Evolutionary conservation across 192 early-diverging fungal species (phyloP).

Genomic region (Kappamyces sp.): DNA sequence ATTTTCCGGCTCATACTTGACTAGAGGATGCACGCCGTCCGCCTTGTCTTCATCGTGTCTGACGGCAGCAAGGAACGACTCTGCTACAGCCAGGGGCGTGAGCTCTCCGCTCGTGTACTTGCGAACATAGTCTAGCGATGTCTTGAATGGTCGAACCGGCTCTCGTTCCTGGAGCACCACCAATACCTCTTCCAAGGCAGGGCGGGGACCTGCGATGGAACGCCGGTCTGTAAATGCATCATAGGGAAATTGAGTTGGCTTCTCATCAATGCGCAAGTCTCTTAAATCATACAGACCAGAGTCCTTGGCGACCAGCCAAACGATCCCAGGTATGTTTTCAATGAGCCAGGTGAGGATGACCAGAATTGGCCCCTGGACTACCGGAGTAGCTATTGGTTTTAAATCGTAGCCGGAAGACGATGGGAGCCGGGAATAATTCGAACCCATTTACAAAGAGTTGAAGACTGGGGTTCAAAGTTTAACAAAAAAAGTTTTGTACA

Average conservation of each 20-base stretch:
- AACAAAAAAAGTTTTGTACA: too few relatives aligned
- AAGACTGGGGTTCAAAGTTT: too few relatives aligned
- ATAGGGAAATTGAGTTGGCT: constrained; percentile 10
- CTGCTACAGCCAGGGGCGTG: constrained; percentile 4
- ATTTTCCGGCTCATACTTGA: constrained; percentile 26
- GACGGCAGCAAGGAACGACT: not conserved
- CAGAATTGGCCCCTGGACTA: not conserved
- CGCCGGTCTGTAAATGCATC: not conserved
- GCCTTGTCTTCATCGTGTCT: constrained; percentile 6
- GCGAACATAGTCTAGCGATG: constrained; percentile 10
- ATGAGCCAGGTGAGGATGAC: not conserved
- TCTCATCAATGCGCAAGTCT: not conserved
- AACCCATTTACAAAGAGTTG: too few relatives aligned
- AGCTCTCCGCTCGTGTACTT: not conserved
- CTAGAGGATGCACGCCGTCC: constrained; percentile 1
- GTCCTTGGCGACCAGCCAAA: not conserved
- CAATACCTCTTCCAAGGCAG: not conserved
- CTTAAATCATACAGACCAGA: not conserved
- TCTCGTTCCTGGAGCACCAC: not conserved
- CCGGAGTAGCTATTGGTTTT: not conserved
- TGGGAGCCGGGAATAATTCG: too few relatives aligned
- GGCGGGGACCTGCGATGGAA: not conserved
- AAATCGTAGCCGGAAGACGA: not conserved
- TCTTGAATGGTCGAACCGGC: not conserved
- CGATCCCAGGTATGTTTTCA: not conserved